Conservation (phyloP, 345 rosid species). For the Moricandia moricandioides region DNA sequence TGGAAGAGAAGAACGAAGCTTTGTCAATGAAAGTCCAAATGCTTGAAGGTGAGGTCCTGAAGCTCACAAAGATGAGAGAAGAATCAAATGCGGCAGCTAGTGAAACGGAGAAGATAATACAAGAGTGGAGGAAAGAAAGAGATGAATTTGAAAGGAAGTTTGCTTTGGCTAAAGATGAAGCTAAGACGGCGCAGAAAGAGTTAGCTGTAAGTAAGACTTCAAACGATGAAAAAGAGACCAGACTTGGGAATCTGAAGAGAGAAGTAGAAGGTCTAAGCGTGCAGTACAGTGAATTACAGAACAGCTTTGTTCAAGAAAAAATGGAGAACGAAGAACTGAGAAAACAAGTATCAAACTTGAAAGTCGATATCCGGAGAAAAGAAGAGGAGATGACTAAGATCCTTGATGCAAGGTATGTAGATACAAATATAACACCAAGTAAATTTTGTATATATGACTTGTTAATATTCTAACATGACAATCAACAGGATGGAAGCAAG, state of each 20-base stretch:
- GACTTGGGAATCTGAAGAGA: slow-evolving; percentile 44
- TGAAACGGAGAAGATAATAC: slow-evolving; percentile 46
- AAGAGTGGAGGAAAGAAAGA: slow-evolving; percentile 55
- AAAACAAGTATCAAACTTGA: slow-evolving; percentile 50
- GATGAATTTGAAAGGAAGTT: slow-evolving; percentile 48
- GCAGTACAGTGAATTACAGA: slow-evolving; percentile 48
- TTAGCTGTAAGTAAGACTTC: slow-evolving; percentile 42
- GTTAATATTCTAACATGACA: neutral
- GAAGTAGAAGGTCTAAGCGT: slow-evolving; percentile 52
- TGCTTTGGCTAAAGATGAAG: slow-evolving; percentile 51
- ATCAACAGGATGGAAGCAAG: slow-evolving; percentile 41
- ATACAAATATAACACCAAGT: slow-evolving; percentile 5
- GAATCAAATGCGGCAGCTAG: slow-evolving; percentile 38
- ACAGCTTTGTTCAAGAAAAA: slow-evolving; percentile 53
- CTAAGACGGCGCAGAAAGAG: slow-evolving; percentile 51
- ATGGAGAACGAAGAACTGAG: slow-evolving; percentile 60
- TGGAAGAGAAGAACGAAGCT: slow-evolving; percentile 42
- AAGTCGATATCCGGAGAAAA: slow-evolving; percentile 48
- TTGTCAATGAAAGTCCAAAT: slow-evolving; percentile 52
- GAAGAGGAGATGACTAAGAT: slow-evolving; percentile 46
- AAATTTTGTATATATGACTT: neutral
- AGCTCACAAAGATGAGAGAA: slow-evolving; percentile 47
- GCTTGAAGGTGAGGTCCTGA: slow-evolving; percentile 50
- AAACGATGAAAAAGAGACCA: slow-evolving; percentile 57
- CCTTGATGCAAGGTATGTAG: slow-evolving; percentile 41